Evolutionary conservation across 1,284 basidiomycete species (phyloP).

Genomic region (Stygiomarasmius scandens): DNA sequence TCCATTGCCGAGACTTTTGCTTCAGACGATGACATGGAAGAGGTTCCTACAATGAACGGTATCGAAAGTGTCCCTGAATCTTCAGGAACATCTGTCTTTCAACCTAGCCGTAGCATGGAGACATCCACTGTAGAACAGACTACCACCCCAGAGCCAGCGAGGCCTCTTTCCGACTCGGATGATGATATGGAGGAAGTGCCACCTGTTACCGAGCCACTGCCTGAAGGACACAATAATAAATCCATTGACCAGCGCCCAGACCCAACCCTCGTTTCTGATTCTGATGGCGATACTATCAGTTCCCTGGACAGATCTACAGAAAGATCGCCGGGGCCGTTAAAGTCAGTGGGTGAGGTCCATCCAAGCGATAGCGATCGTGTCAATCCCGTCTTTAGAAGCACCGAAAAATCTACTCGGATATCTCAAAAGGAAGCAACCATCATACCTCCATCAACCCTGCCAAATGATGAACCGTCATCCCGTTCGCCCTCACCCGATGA

Average conservation of each 20-base stretch:
- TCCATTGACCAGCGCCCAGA: not conserved
- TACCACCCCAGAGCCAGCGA: not conserved
- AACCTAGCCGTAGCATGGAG: too few relatives aligned
- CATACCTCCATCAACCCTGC: not conserved
- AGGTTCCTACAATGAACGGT: too few relatives aligned
- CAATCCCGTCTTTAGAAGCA: not conserved
- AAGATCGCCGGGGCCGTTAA: not conserved
- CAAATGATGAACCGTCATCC: not conserved
- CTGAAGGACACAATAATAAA: slow-evolving; percentile 7
- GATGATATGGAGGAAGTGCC: slow-evolving; percentile 51
- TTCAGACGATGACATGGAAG: not conserved
- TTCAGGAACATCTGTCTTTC: too few relatives aligned
- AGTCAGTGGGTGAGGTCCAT: not conserved
- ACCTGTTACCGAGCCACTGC: not conserved
- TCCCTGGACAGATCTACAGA: too few relatives aligned
- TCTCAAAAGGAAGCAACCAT: not conserved
- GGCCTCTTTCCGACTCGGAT: slow-evolving; percentile 27
- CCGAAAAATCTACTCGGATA: not conserved
- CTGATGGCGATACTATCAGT: slow-evolving; percentile 31
- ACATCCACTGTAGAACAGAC: too few relatives aligned
- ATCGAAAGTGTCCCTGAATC: too few relatives aligned
- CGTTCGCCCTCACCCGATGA: slow-evolving; percentile 27
- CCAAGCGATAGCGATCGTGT: not conserved
- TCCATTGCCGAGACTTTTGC: not conserved
- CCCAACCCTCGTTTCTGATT: not conserved